Evolutionary conservation across 352 stramenopile genomes (phyloP).

Genomic region (Globisporangium spinosum): DNA sequence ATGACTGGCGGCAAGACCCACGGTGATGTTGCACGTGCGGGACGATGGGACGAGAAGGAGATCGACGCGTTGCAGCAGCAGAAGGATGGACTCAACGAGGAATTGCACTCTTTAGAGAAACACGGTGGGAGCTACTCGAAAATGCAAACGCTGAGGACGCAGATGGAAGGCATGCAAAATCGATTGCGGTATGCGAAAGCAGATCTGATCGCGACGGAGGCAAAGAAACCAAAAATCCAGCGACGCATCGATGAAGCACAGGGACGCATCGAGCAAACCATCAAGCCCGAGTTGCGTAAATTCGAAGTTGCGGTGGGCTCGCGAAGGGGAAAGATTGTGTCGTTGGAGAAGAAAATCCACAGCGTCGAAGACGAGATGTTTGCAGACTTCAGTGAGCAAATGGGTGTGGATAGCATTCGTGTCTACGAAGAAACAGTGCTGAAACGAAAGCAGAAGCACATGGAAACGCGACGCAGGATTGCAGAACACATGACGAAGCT

Average conservation of each 20-base stretch:
- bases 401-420: constrained; percentile 80
- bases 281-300: constrained; percentile 63
- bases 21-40: constrained; percentile 77
- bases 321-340: constrained; percentile 36
- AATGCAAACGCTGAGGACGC: constrained; percentile 59
- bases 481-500: constrained; percentile 82
- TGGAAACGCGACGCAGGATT: constrained; percentile 69
- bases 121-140: constrained; percentile 69
- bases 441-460: constrained; percentile 72
- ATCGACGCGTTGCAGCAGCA: constrained; percentile 80
- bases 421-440: constrained; percentile 93
- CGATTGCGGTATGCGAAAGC: constrained; percentile 72
- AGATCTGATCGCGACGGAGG: constrained; percentile 67
- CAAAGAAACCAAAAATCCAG: constrained; percentile 66
- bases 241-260: constrained; percentile 50
- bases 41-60: constrained; percentile 92
- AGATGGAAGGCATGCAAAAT: constrained; percentile 69
- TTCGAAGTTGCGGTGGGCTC: constrained; percentile 49
- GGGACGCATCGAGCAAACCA: constrained; percentile 42
- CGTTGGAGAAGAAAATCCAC: constrained; percentile 63
- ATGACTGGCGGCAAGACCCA: constrained; percentile 96
- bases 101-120: constrained; percentile 57
- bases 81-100: constrained; percentile 79
- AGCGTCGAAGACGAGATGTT: constrained; percentile 85
- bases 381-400: constrained; percentile 66